phyloP scores from a whole-genome alignment of 345 rosid genomes.

The Schrenkiella parvula region DNA sequence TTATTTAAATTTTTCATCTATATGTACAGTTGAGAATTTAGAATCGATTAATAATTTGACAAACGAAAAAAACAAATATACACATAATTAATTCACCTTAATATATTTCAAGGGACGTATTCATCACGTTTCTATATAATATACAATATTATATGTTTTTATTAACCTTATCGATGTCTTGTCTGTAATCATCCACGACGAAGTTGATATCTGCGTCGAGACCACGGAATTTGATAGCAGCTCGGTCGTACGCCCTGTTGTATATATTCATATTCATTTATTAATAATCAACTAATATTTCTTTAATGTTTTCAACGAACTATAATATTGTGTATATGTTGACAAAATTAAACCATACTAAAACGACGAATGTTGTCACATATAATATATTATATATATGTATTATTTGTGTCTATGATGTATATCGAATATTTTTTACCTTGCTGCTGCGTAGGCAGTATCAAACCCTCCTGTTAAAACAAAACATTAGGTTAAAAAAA shows the following conservation, averaged over 20 bases:
- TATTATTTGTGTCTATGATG: not conserved
- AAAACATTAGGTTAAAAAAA: not conserved
- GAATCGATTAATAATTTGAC: not conserved
- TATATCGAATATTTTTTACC: constrained; percentile 36
- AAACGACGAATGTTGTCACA: not conserved
- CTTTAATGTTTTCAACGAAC: constrained; percentile 1
- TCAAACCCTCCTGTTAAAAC: constrained; percentile 79
- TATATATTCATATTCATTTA: not conserved
- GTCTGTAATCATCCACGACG: constrained; percentile 70
- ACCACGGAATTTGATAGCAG: constrained; percentile 95
- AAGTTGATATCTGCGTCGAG: constrained; percentile 92
- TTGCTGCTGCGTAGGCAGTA: constrained; percentile 94
- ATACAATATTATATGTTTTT: not conserved
- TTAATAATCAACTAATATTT: constrained; percentile 3
- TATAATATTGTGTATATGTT: constrained; percentile 51
- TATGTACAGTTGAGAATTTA: not conserved
- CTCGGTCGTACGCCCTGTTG: constrained; percentile 93
- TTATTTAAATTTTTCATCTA: constrained; percentile 78
- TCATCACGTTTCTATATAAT: not conserved
- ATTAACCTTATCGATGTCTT: constrained; percentile 70
- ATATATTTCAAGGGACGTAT: not conserved
- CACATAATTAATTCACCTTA: not conserved
- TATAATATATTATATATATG: not conserved
- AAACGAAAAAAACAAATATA: not conserved
- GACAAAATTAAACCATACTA: not conserved